Conservation (phyloP, 805 yeast species). For the Pichia eremophila region DNA sequence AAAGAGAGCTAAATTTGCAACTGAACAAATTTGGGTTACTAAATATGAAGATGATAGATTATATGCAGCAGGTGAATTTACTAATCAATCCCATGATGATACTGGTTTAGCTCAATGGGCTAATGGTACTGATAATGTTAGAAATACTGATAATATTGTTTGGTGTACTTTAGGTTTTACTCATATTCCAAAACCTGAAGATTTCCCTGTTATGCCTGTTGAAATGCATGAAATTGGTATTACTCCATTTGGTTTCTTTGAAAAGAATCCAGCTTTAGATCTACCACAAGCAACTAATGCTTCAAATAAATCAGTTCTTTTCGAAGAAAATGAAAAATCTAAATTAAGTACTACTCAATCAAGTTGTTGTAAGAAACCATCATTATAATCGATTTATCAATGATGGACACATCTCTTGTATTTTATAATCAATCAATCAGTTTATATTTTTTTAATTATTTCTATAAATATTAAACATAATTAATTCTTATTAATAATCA, state of each 20-base stretch:
- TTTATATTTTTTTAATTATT: no score
- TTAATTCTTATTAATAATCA: no score
- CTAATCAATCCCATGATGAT: constrained; percentile 66
- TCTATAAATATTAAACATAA: no score
- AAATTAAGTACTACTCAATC: constrained; percentile 13
- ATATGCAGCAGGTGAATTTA: constrained; percentile 79
- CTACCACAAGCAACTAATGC: constrained; percentile 61
- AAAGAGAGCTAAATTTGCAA: constrained; percentile 66
- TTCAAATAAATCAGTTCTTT: constrained; percentile 54
- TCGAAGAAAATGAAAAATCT: constrained; percentile 14
- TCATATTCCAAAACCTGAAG: constrained; percentile 75
- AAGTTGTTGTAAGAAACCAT: constrained; percentile 24
- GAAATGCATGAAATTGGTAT: constrained; percentile 63
- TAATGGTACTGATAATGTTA: constrained; percentile 53
- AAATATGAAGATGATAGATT: constrained; percentile 64
- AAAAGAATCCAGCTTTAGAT: constrained; percentile 69
- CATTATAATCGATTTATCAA: constrained; percentile 18
- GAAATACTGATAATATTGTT: constrained; percentile 67
- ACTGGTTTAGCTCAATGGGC: constrained; percentile 69
- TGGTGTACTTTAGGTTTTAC: constrained; percentile 81
- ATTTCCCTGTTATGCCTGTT: constrained; percentile 86
- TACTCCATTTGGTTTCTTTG: constrained; percentile 67
- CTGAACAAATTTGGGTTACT: constrained; percentile 76
- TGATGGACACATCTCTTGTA: neutral
- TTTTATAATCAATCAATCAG: neutral